Percentiles rank a stretch among this genome's conserved stretches.
Evolutionary conservation across 805 yeast genomes (phyloP).

Genomic region (Kodamaea fukazawae): DNA sequence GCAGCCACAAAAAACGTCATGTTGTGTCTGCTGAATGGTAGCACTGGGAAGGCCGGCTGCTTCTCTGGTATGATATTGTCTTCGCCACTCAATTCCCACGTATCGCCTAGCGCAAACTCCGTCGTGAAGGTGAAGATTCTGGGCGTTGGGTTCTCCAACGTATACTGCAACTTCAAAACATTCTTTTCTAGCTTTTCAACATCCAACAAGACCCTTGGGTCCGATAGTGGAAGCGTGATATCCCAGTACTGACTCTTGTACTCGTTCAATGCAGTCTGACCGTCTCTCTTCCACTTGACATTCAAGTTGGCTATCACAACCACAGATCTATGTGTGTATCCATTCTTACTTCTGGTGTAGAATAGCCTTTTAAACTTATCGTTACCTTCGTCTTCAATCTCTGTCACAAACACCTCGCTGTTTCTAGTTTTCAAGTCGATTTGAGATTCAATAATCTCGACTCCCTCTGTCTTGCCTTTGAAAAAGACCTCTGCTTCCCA

Average conservation of each 20-base stretch:
- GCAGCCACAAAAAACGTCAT: slow-evolving; percentile 35
- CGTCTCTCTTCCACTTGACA: slow-evolving; percentile 35
- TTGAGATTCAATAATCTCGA: slow-evolving; percentile 17
- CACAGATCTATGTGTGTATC: slow-evolving; percentile 37
- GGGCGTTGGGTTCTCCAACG: slow-evolving; percentile 73
- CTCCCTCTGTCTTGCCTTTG: slow-evolving; percentile 9
- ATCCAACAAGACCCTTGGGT: slow-evolving; percentile 63
- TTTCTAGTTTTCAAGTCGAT: slow-evolving; percentile 24
- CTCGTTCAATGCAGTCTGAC: slow-evolving; percentile 19
- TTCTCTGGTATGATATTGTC: slow-evolving; percentile 27
- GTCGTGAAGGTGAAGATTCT: slow-evolving; percentile 63
- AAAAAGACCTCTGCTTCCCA: slow-evolving; percentile 21
- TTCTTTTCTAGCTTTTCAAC: slow-evolving; percentile 16
- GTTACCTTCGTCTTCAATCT: slow-evolving; percentile 8
- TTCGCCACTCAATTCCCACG: slow-evolving; percentile 25
- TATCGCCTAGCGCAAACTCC: slow-evolving; percentile 20
- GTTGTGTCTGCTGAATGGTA: slow-evolving; percentile 57
- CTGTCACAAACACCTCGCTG: slow-evolving; percentile 24
- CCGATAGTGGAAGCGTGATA: slow-evolving; percentile 58
- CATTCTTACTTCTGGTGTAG: slow-evolving; percentile 37
- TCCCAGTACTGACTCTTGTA: slow-evolving; percentile 45
- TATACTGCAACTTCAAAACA: slow-evolving; percentile 40
- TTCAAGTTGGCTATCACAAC: slow-evolving; percentile 21
- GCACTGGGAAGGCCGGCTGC: slow-evolving; percentile 45
- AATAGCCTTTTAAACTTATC: slow-evolving; percentile 19